Evolutionary conservation across 2,329 filamentous ascomycete species (phyloP), one percentile per base, ranked within the genome.

Genomic region (Trichoderma sp.): DNA sequence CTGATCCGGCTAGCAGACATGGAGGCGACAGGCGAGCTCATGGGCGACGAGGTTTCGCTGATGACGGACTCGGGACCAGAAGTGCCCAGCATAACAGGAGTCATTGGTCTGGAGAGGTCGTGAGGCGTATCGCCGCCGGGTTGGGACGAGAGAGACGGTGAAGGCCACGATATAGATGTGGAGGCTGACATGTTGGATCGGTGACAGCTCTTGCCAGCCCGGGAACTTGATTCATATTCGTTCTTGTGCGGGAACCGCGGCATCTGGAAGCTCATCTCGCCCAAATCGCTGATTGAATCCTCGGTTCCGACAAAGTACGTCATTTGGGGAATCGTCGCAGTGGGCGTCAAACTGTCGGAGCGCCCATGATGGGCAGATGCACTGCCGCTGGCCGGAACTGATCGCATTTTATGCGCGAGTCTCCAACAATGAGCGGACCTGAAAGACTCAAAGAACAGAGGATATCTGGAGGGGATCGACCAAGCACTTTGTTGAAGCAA

Each of bases 21-120:
- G 29, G 88, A 89, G 6, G 84, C 86, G 5, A 84, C 83, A 3
- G 90, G 83, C 3, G 89, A 90, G 79, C 87, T 86, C 75, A 85
- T 85, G 60, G 87, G 85, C n/a, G 89, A 91, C 14, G 87, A 89
- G 11, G 86, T 83, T 71, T 85, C 87, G 77, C 89, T 90, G 35
- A 88, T 80, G 16, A 80, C 78, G 1, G 83, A 85, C 53, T 78
- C 79, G 2, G 82, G 77, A 14, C 80, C 79, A 5, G 81, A 81
- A 21, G 80, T 71, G 6, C 77, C 80, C 21, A 79, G 65, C 41
- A 81, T 76, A 12, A 80, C 77, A 2, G 83, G 81, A 3, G 79
- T 82, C 41, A 80, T 78, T 24, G 80, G 79, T n/a, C 77, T 78
- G 27, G 81, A 81, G 4, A 74, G 72, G 45, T 79, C 79, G 33